These are phyloP conservation scores for Boeremia lycopersici DNA, from an alignment of 2,329 filamentous ascomycete species.

Conservation along the genomic window DNA sequence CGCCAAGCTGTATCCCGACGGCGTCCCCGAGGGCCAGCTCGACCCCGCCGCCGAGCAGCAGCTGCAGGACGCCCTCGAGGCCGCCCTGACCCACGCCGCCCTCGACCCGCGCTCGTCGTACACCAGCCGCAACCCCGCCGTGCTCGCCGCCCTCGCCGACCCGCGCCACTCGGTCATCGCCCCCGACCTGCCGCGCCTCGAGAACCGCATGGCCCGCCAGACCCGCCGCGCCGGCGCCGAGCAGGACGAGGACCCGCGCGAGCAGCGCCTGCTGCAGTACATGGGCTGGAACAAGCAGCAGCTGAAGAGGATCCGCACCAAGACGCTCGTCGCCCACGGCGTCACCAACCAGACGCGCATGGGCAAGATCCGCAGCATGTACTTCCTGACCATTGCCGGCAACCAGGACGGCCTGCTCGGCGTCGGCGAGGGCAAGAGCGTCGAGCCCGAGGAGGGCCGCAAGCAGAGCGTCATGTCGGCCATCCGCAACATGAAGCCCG, in stretches of 20 bases:
- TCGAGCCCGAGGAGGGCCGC: constrained; percentile 70
- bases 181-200: constrained; percentile 57
- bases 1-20: constrained; percentile 45
- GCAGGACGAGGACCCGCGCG: constrained; percentile 52
- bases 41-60: constrained; percentile 21
- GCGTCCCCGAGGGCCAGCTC: constrained; percentile 40
- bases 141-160: constrained; percentile 55
- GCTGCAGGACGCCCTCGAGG: constrained; percentile 37
- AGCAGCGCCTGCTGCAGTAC: constrained; percentile 61
- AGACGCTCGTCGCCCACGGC: constrained; percentile 73
- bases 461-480: constrained; percentile 79
- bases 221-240: constrained; percentile 40
- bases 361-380: constrained; percentile 83
- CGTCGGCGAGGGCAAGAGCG: constrained; percentile 87
- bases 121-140: constrained; percentile 57
- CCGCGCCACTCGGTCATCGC: constrained; percentile 53
- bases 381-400: constrained; percentile 80
- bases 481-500: constrained; percentile 90
- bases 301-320: constrained; percentile 64
- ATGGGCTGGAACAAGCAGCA: constrained; percentile 60
- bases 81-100: constrained; percentile 41
- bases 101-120: constrained; percentile 53
- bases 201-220: constrained; percentile 46
- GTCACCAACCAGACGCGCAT: constrained; percentile 95
- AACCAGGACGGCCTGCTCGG: constrained; percentile 86